Conservation (phyloP, 169 alveolate species). For the Cryptosporidium muris region DNA sequence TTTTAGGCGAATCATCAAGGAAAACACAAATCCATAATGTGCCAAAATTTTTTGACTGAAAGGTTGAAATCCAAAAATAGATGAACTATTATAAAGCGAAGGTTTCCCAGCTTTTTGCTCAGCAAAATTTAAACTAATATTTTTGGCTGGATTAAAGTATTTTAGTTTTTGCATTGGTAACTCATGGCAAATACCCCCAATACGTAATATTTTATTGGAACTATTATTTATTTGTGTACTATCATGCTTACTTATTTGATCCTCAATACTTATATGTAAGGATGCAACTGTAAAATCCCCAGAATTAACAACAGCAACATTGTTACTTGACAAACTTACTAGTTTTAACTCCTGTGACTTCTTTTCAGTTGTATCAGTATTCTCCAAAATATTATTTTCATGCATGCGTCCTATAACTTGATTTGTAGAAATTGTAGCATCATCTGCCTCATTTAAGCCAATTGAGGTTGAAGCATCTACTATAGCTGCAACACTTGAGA, state of each 20-base stretch:
- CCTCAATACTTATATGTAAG: conserved; percentile 46
- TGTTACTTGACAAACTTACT: conserved; percentile 5
- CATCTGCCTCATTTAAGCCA: conserved; percentile 6
- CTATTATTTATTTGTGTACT: background rate
- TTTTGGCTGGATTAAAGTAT: conserved; percentile 57
- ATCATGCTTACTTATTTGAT: background rate
- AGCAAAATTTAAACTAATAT: conserved; percentile 57
- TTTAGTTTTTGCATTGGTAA: too few species aligned
- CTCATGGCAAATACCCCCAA: conserved; percentile 1
- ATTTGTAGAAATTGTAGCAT: background rate
- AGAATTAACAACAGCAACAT: conserved; percentile 32
- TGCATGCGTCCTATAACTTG: background rate
- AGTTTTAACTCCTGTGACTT: background rate
- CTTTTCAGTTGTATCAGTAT: background rate
- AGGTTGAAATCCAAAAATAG: conserved; percentile 15
- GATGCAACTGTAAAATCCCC: conserved; percentile 53
- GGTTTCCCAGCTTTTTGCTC: conserved; percentile 11
- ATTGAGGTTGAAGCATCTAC: conserved; percentile 48
- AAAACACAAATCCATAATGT: conserved; percentile 65
- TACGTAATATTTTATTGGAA: background rate
- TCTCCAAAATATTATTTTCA: background rate
- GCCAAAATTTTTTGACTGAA: conserved; percentile 67
- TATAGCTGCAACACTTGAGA: conserved; percentile 62
- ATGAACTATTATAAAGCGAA: conserved; percentile 11
- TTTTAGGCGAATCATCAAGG: conserved; percentile 56